Evolutionary conservation across 306 rosid species (phyloP).

Genomic region (Lathyrus sativus): DNA sequence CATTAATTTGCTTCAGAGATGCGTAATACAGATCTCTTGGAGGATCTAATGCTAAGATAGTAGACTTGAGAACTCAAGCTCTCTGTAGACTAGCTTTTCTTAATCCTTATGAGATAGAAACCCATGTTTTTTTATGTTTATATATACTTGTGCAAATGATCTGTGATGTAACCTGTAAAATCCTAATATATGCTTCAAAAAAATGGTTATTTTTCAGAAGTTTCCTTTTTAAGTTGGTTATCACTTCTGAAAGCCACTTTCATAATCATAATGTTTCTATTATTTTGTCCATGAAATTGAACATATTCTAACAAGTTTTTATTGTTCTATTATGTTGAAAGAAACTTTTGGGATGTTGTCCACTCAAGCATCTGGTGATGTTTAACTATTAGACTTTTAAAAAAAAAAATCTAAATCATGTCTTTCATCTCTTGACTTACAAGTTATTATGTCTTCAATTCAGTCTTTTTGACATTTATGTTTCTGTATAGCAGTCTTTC

Average conservation of each 20-base stretch:
- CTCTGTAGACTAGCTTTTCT: conserved; percentile 19
- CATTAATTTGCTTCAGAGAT: conserved; percentile 5
- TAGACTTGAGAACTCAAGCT: background rate
- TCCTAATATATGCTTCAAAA: background rate
- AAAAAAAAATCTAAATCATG: background rate
- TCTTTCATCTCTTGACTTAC: background rate
- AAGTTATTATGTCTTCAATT: background rate
- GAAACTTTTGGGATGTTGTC: conserved; percentile 1
- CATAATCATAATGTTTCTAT: background rate
- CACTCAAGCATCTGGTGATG: background rate
- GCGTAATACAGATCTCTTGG: conserved; percentile 9
- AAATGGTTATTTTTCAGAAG: conserved; percentile 13
- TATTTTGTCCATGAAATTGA: background rate
- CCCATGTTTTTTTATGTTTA: conserved; percentile 17
- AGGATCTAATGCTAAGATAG: conserved; percentile 26
- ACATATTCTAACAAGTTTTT: conserved; percentile 14
- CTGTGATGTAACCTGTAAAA: background rate
- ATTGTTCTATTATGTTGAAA: background rate
- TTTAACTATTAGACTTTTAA: background rate
- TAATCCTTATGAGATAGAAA: conserved; percentile 4
- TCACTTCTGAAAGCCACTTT: conserved; percentile 22
- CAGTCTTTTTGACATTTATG: background rate
- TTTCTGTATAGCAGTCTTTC: background rate
- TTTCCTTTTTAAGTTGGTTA: conserved; percentile 14
- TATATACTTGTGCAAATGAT: background rate